Evolutionary conservation across 371 early-diverging fungal species (phyloP).

Genomic region (Saksenaea oblongispora): DNA sequence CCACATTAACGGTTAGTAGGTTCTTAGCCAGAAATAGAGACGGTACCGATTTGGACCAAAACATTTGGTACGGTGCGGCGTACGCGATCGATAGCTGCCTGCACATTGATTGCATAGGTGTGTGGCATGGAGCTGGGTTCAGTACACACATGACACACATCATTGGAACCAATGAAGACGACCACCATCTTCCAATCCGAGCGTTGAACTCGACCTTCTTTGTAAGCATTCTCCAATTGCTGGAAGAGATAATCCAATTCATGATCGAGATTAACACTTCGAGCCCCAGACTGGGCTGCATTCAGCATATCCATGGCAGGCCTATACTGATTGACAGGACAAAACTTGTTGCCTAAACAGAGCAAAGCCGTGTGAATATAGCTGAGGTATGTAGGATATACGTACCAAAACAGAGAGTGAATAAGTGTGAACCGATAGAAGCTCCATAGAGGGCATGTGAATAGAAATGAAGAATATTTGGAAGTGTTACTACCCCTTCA

Average conservation of each 20-base stretch:
- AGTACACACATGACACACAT: conserved; percentile 61
- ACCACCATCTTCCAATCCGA: conserved; percentile 67
- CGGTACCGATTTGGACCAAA: conserved; percentile 37
- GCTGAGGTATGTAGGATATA: too few relatives aligned
- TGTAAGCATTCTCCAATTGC: conserved; percentile 27
- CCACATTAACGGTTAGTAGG: not conserved
- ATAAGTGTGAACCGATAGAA: conserved; percentile 42
- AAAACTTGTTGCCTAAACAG: conserved; percentile 29
- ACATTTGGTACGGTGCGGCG: conserved; percentile 27
- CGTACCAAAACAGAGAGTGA: conserved; percentile 49
- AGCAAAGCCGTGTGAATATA: not conserved
- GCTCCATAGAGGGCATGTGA: conserved; percentile 37
- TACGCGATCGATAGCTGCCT: conserved; percentile 40
- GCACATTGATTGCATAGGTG: conserved; percentile 27
- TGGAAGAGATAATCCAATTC: conserved; percentile 43
- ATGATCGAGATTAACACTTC: conserved; percentile 40
- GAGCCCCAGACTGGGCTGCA: conserved; percentile 54
- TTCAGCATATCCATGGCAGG: conserved; percentile 37
- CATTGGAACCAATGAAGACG: conserved; percentile 71
- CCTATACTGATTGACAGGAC: conserved; percentile 44
- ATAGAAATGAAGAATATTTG: conserved; percentile 48
- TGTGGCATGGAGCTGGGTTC: conserved; percentile 28
- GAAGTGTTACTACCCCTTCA: conserved; percentile 34
- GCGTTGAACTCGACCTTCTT: conserved; percentile 29
- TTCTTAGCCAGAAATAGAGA: not conserved